Evolutionary conservation across 768 basidiomycete species (phyloP).

Genomic region (Russula abietina): DNA sequence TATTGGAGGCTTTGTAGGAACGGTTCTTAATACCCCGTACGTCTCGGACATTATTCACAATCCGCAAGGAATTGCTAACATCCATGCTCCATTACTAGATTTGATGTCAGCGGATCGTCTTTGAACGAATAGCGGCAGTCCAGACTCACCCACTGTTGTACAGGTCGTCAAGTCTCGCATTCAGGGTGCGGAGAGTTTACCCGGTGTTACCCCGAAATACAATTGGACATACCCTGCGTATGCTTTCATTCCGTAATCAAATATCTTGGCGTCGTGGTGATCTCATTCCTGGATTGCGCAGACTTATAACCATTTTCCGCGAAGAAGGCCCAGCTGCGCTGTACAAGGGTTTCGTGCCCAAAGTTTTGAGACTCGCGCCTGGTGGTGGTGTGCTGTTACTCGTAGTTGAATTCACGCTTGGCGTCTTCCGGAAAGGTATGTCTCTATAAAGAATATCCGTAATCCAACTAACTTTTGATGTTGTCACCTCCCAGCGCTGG

Average conservation of each 20-base stretch:
- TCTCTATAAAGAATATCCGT: neutral
- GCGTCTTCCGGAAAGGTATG: conserved; percentile 65
- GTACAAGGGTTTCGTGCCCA: conserved; percentile 95
- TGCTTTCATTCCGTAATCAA: neutral
- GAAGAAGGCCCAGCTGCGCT: conserved; percentile 84
- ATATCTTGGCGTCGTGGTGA: neutral
- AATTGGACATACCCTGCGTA: conserved; percentile 92
- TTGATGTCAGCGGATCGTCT: conserved; percentile 37
- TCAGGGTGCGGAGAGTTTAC: conserved; percentile 56
- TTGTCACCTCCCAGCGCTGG: conserved; percentile 3
- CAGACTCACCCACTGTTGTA: neutral
- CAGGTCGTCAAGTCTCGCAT: conserved; percentile 96
- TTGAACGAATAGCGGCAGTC: neutral
- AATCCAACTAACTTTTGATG: neutral
- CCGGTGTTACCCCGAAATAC: conserved; percentile 70
- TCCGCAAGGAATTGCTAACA: neutral
- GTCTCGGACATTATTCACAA: conserved; percentile 26
- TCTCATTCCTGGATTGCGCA: conserved; percentile 23
- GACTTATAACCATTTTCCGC: conserved; percentile 67
- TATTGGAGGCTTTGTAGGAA: conserved; percentile 87
- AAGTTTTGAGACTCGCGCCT: conserved; percentile 90
- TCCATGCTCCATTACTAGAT: conserved; percentile 29
- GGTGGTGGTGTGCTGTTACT: conserved; percentile 92
- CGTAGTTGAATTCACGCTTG: conserved; percentile 85
- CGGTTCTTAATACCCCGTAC: conserved; percentile 87